Base-by-base conservation (phyloP, 495 filamentous ascomycete genomes). In the Aspergillus homomorphus region DNA sequence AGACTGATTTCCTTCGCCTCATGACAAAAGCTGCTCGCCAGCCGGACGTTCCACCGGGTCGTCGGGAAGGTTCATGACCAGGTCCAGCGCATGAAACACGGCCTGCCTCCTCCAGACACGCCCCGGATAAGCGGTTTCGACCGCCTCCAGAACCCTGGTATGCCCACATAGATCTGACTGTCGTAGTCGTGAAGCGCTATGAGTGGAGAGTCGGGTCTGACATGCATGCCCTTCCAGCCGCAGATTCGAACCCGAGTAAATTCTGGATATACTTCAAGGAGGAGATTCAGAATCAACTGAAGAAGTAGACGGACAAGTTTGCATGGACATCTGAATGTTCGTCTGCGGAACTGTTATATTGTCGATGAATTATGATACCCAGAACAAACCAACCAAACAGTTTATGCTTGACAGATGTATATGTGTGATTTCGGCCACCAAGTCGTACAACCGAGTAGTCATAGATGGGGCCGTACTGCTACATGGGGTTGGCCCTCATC, bases 231-330 rank as follows among this genome's bases (percentile, higher is more conserved):
- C 18, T 20, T 56, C 22, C 12, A 4, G 16, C 57, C 15, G 51
- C 68, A 73, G 66, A 60, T 54, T 62, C 64, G 26, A 54, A 57
- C 44, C 15, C 67, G 51, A 75, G 67, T 62, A 65, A 74, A 48
- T 88, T 87, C 62, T 20, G 84, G 10, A 58, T 74, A 28, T 77
- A 81, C 57, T 87, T 84, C 67, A 72, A 77, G 54, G 82, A 87
- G 57, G 84, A 87, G 63, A 70, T 87, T 51, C 81, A 80, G 63
- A 76, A 85, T 46, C 81, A 84, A 56, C 68, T 84, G 38, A 77
- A 80, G 14, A 76, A 74, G 28, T 72, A 74, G 30, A 63, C 70
- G 49, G 66, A 74, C 52, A 77, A 75, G 58, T 60, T 67, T 26
- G 73, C 61, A 74, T 51, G 23, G 20, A 42, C 14, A 18, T 21